Conservation (phyloP, 148 eudicot species). For the Linanthus parryae region DNA sequence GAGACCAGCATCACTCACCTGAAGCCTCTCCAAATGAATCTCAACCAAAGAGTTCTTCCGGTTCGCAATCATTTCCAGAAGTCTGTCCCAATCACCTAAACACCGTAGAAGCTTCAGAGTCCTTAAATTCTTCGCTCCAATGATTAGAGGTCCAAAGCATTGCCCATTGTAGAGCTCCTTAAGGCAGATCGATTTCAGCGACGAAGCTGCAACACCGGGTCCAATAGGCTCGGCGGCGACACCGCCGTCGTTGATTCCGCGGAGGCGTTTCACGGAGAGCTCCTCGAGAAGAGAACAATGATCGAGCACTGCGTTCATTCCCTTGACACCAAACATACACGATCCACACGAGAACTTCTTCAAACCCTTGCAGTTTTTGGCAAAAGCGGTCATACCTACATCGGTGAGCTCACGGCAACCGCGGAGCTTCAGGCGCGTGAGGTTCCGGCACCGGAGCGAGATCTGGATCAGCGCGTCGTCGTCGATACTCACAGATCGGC, state of each 20-base stretch:
- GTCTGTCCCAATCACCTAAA: constrained; percentile 74
- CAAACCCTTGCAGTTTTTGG: constrained; percentile 29
- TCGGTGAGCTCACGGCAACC: constrained; percentile 43
- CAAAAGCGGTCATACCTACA: constrained; percentile 31
- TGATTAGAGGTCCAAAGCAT: constrained; percentile 54
- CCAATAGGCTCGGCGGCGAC: constrained; percentile 6
- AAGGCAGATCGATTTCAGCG: constrained; percentile 48
- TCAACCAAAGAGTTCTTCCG: constrained; percentile 43
- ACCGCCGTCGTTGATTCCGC: constrained; percentile 30
- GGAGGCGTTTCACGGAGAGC: constrained; percentile 42
- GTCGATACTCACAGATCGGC: constrained; percentile 27
- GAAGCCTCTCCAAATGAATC: constrained; percentile 66
- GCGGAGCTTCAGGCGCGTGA: constrained; percentile 41
- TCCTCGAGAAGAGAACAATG: constrained; percentile 43
- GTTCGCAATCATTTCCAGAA: constrained; percentile 36
- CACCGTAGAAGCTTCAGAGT: constrained; percentile 54
- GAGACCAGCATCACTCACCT: constrained; percentile 71
- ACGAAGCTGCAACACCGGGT: constrained; percentile 13
- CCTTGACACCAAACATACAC: constrained; percentile 50
- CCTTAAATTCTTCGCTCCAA: constrained; percentile 52
- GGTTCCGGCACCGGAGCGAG: constrained; percentile 38
- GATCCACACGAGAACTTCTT: constrained; percentile 45
- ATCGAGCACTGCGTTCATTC: constrained; percentile 36
- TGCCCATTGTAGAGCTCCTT: constrained; percentile 81
- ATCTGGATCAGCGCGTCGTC: constrained; percentile 30